A percentile compares a stretch with the other conserved stretches of the same genome.
Evolutionary conservation across 192 early-diverging fungal genomes (phyloP).

Genomic region (Linnemannia zychae): DNA sequence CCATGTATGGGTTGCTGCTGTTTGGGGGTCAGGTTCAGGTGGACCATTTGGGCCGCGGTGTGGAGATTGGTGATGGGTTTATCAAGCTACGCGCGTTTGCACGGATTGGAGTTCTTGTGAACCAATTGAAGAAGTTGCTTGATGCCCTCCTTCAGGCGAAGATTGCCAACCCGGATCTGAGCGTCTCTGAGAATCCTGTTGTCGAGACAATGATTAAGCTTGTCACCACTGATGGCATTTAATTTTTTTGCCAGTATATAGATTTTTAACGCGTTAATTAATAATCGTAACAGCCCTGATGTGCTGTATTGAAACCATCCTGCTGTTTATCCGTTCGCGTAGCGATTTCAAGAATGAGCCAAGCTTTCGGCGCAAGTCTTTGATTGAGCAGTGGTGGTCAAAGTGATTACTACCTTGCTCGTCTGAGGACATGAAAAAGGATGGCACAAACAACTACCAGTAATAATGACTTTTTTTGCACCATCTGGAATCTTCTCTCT

Average conservation of each 20-base stretch:
- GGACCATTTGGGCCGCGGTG: slow-evolving; percentile 75
- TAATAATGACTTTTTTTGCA: too few relatives aligned
- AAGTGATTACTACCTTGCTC: too few relatives aligned
- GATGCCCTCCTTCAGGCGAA: slow-evolving; percentile 79
- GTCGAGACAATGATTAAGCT: slow-evolving; percentile 58
- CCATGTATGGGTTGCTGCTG: slow-evolving; percentile 80
- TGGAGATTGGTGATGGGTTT: slow-evolving; percentile 71
- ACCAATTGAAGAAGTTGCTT: slow-evolving; percentile 78
- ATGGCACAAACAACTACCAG: too few relatives aligned
- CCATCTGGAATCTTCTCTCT: too few relatives aligned
- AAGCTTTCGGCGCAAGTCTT: too few relatives aligned
- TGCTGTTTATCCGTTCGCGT: too few relatives aligned
- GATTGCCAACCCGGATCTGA: slow-evolving; percentile 74
- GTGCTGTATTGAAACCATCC: too few relatives aligned
- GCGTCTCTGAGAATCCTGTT: slow-evolving; percentile 55
- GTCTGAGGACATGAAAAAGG: too few relatives aligned
- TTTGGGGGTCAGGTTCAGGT: slow-evolving; percentile 86
- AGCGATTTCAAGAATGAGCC: too few relatives aligned
- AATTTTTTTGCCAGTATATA: background rate
- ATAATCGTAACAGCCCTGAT: too few relatives aligned
- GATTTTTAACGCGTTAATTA: too few relatives aligned
- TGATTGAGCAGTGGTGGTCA: too few relatives aligned
- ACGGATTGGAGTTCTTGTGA: slow-evolving; percentile 79
- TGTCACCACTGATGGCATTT: slow-evolving; percentile 54
- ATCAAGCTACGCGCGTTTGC: slow-evolving; percentile 81